Evolutionary conservation across 495 filamentous ascomycete species (phyloP).

Genomic region (Talaromyces trachyspermus): DNA sequence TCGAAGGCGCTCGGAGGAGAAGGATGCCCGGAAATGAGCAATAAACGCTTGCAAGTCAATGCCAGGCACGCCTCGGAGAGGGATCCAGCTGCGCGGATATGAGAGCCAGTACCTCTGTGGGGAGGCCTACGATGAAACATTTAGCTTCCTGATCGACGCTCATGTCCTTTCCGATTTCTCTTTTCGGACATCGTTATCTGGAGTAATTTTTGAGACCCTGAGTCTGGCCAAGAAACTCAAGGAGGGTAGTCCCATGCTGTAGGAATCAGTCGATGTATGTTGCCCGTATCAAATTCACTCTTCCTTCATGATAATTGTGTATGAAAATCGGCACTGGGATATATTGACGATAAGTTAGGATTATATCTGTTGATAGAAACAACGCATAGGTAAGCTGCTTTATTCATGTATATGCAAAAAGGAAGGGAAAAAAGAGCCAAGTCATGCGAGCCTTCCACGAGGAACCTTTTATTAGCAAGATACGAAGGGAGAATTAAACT

Average conservation of each 20-base stretch:
- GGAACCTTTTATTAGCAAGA: not conserved
- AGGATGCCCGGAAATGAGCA: constrained; percentile 28
- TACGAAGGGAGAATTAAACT: not conserved
- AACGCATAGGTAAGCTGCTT: no score
- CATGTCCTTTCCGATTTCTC: not conserved
- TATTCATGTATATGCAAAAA: no score
- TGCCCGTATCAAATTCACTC: no score
- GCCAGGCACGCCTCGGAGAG: constrained; percentile 36
- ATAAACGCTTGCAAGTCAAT: constrained; percentile 38
- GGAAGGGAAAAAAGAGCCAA: constrained; percentile 3
- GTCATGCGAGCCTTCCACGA: constrained; percentile 7
- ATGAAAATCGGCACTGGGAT: no score
- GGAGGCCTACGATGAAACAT: constrained; percentile 35
- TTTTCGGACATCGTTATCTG: not conserved
- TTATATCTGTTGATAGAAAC: no score
- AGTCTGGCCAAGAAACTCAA: constrained; percentile 2
- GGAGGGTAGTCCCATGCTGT: not conserved
- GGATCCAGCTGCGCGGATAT: constrained; percentile 34
- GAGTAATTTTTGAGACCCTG: not conserved
- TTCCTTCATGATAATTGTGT: not conserved
- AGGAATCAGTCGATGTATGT: not conserved
- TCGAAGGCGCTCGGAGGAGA: constrained; percentile 30
- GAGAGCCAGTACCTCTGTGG: constrained; percentile 36
- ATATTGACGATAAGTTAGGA: no score
- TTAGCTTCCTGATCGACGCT: not conserved